These are phyloP conservation scores for Geosmithia flava DNA, from an alignment of 2,329 filamentous ascomycete genomes.

Conservation along the genomic window DNA sequence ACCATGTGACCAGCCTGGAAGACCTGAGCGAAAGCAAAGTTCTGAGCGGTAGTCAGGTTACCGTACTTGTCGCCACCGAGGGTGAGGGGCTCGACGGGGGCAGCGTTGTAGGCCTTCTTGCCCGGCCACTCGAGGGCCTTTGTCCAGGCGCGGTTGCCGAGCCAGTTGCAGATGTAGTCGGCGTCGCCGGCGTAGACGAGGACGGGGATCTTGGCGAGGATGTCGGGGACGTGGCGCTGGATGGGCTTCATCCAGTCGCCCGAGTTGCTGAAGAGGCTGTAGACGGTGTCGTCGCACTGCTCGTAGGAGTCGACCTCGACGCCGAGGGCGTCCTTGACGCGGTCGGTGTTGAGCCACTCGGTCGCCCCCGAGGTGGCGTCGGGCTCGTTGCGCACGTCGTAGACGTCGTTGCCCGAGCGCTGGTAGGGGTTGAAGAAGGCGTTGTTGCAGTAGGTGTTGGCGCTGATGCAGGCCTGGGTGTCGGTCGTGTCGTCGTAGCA, in stretches of 20 bases:
- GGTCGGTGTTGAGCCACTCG: constrained; percentile 70
- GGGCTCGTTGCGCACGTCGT: constrained; percentile 67
- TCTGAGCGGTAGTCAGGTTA: constrained; percentile 3
- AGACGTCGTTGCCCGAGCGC: constrained; percentile 83
- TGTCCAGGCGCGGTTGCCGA: constrained; percentile 93
- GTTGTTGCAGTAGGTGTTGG: constrained; percentile 98
- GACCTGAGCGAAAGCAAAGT: constrained; percentile 6
- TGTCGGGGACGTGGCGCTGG: constrained; percentile 74
- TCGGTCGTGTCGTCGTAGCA: constrained; percentile 72
- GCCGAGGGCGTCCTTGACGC: constrained; percentile 78
- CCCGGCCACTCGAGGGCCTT: constrained; percentile 89
- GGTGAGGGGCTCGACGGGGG: constrained; percentile 57
- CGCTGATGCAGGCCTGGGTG: constrained; percentile 81
- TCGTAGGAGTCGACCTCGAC: constrained; percentile 83
- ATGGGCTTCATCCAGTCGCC: constrained; percentile 99
- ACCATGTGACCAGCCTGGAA: constrained; percentile 7
- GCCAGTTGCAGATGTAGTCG: constrained; percentile 94
- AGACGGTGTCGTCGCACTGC: constrained; percentile 97
- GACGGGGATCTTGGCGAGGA: constrained; percentile 86
- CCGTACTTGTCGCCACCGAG: constrained; percentile 25
- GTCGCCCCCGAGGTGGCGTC: constrained; percentile 75
- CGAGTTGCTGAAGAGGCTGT: constrained; percentile 93
- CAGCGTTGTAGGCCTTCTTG: constrained; percentile 65
- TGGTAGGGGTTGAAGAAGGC: constrained; percentile 91
- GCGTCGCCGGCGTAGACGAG: constrained; percentile 88